A percentile compares a stretch with the other conserved stretches of the same genome.
These are phyloP conservation scores for Cercospora sesami DNA, from an alignment of 2,329 filamentous ascomycete species.

Conservation along the genomic window DNA sequence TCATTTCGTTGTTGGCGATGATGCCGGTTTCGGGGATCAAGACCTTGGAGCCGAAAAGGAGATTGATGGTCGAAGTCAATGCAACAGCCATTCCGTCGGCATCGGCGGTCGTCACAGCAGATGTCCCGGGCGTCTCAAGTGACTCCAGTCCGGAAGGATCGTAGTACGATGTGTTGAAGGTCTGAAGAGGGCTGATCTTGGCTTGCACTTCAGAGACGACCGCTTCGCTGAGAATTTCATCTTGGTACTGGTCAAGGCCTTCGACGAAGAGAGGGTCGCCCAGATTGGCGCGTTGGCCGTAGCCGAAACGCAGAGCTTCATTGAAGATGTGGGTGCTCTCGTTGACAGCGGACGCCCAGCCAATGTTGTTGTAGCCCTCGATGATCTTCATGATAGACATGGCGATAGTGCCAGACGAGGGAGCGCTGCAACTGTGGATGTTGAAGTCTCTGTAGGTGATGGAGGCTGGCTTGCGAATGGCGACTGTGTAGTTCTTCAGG, in stretches of 20 bases:
- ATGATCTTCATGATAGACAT: slow-evolving; percentile 78
- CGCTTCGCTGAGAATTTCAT: slow-evolving; percentile 62
- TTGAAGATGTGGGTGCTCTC: slow-evolving; percentile 78
- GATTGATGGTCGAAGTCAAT: slow-evolving; percentile 83
- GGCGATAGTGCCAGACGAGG: slow-evolving; percentile 74
- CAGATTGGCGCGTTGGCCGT: slow-evolving; percentile 71
- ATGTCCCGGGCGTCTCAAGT: slow-evolving; percentile 71
- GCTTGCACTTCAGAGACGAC: slow-evolving; percentile 61
- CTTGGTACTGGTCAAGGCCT: slow-evolving; percentile 64
- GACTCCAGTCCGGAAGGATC: slow-evolving; percentile 66
- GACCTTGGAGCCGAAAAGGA: slow-evolving; percentile 77
- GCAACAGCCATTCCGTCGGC: slow-evolving; percentile 71
- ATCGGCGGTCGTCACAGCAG: slow-evolving; percentile 72
- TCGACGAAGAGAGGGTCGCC: slow-evolving; percentile 78
- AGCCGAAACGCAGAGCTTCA: slow-evolving; percentile 88
- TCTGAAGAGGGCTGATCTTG: slow-evolving; percentile 70
- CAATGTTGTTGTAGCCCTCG: slow-evolving; percentile 70
- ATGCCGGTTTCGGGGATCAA: slow-evolving; percentile 81
- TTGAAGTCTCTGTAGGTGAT: slow-evolving; percentile 64
- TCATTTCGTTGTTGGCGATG: slow-evolving; percentile 62
- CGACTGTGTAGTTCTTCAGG: slow-evolving; percentile 69
- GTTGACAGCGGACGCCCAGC: slow-evolving; percentile 57
- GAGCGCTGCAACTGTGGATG: slow-evolving; percentile 69
- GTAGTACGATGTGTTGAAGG: slow-evolving; percentile 72
- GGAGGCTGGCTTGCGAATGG: slow-evolving; percentile 60